A percentile compares a stretch with the other conserved stretches of the same genome.
Conservation (phyloP, 305 asterid species). For the Stenogyne calaminthoides region DNA sequence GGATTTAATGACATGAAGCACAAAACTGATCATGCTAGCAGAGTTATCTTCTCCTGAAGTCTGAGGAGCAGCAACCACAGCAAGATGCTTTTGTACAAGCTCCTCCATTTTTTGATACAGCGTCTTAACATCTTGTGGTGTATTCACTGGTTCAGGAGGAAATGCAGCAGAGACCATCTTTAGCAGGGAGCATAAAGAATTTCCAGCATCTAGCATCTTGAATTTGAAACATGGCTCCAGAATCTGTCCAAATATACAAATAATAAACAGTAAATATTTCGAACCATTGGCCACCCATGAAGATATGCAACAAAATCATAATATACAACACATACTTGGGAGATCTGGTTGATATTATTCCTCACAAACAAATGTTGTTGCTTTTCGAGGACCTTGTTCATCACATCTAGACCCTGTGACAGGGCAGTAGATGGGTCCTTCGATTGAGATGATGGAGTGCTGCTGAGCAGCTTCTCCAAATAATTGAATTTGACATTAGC, state of each 20-base stretch:
- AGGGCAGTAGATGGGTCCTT: constrained; percentile 98
- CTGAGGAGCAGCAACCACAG: constrained; percentile 90
- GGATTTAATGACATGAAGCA: constrained; percentile 84
- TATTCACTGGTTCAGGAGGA: constrained; percentile 80
- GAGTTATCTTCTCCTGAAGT: constrained; percentile 92
- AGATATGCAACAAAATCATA: constrained; percentile 31
- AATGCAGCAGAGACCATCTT: constrained; percentile 96
- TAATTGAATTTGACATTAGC: constrained; percentile 99
- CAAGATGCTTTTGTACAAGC: constrained; percentile 96
- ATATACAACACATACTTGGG: constrained; percentile 66
- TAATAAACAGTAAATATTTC: constrained; percentile 9
- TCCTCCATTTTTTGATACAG: constrained; percentile 96
- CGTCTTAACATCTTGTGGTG: constrained; percentile 87
- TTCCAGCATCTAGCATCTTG: constrained; percentile 99
- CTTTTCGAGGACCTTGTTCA: constrained; percentile 98
- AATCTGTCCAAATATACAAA: constrained; percentile 55
- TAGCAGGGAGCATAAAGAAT: constrained; percentile 87
- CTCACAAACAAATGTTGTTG: constrained; percentile 97
- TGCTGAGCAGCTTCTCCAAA: constrained; percentile 93
- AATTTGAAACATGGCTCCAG: constrained; percentile 99
- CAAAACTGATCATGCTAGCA: constrained; percentile 93
- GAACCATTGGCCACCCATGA: constrained; percentile 15
- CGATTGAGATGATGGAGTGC: constrained; percentile 94
- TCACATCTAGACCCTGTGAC: constrained; percentile 98
- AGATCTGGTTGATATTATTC: constrained; percentile 88